Evolutionary conservation across 805 yeast species (phyloP).

Genomic region (Candida koratica): DNA sequence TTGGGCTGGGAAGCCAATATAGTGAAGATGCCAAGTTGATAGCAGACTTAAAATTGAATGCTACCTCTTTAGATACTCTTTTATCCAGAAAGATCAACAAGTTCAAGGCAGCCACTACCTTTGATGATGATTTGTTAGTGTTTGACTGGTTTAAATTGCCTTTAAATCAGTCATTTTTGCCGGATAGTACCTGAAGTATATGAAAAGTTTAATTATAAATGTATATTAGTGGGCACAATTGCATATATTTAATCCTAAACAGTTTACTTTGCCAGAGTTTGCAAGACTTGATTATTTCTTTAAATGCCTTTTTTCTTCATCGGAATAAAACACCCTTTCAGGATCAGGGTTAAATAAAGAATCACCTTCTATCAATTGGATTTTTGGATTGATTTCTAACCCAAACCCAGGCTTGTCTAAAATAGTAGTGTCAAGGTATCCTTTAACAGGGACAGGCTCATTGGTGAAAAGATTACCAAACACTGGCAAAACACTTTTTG

Average conservation of each 20-base stretch:
- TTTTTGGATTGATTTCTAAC: constrained; percentile 42
- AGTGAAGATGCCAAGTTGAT: constrained; percentile 15
- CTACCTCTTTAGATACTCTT: constrained; percentile 15
- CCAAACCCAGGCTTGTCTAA: constrained; percentile 52
- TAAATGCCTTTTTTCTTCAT: constrained; percentile 11
- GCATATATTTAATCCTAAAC: too few species aligned
- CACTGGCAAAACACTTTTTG: constrained; percentile 42
- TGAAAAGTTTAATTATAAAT: too few species aligned
- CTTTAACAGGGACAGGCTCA: constrained; percentile 46
- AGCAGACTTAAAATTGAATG: constrained; percentile 17
- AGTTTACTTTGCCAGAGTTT: too few species aligned
- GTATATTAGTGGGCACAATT: too few species aligned
- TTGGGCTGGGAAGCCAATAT: constrained; percentile 7
- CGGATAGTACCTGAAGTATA: too few species aligned
- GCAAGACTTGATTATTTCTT: too few species aligned
- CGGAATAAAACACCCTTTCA: constrained; percentile 28
- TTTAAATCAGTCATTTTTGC: constrained; percentile 3
- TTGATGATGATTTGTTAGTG: constrained; percentile 12
- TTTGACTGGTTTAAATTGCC: constrained; percentile 20
- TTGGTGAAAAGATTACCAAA: constrained; percentile 45
- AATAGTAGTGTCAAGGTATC: constrained; percentile 35
- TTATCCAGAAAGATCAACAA: constrained; percentile 16
- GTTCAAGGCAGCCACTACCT: constrained; percentile 12
- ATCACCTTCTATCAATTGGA: constrained; percentile 39
- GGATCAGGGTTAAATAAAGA: constrained; percentile 37